A percentile compares a stretch with the other conserved stretches of the same genome.
phyloP scores from a whole-genome alignment of 768 basidiomycete species.

The Termitomyces sp. region DNA sequence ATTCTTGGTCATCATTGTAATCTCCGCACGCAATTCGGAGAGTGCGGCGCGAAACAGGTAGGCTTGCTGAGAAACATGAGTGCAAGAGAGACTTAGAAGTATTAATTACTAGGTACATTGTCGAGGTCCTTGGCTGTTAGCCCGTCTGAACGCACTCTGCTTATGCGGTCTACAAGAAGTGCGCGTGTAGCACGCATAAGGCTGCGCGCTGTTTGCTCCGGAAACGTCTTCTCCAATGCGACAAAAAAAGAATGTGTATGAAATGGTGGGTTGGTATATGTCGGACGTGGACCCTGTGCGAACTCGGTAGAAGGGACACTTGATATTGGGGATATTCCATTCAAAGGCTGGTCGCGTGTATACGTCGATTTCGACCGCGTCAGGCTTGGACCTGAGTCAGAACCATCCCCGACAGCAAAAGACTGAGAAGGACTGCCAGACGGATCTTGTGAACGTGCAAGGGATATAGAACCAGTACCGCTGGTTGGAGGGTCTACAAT shows the following conservation, averaged over 20 bases:
- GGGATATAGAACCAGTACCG: conserved; percentile 7
- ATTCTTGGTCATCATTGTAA: conserved; percentile 76
- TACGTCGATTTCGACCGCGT: conserved; percentile 8
- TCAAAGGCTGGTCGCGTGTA: conserved; percentile 9
- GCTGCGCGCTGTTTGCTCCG: conserved; percentile 65
- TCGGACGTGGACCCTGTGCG: conserved; percentile 21
- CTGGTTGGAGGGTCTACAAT: conserved; percentile 11
- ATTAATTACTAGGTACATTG: conserved; percentile 49
- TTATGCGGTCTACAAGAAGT: conserved; percentile 70
- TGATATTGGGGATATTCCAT: conserved; percentile 10
- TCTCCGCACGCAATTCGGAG: conserved; percentile 84
- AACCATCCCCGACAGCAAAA: conserved; percentile 5
- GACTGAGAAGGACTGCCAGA: conserved; percentile 4
- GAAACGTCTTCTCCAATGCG: conserved; percentile 69
- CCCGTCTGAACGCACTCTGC: conserved; percentile 65
- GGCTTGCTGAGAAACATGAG: conserved; percentile 61
- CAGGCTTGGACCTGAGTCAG: conserved; percentile 3
- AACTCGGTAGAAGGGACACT: conserved; percentile 16
- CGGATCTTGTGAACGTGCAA: conserved; percentile 10
- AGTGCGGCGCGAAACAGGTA: conserved; percentile 93
- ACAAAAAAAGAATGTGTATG: conserved; percentile 76
- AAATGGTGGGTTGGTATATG: conserved; percentile 70
- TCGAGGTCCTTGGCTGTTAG: conserved; percentile 75
- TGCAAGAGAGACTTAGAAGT: not conserved
- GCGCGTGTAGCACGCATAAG: conserved; percentile 84